These are phyloP conservation scores for Fraxinus velutina DNA, from an alignment of 305 asterid genomes.

Conservation along the genomic window DNA sequence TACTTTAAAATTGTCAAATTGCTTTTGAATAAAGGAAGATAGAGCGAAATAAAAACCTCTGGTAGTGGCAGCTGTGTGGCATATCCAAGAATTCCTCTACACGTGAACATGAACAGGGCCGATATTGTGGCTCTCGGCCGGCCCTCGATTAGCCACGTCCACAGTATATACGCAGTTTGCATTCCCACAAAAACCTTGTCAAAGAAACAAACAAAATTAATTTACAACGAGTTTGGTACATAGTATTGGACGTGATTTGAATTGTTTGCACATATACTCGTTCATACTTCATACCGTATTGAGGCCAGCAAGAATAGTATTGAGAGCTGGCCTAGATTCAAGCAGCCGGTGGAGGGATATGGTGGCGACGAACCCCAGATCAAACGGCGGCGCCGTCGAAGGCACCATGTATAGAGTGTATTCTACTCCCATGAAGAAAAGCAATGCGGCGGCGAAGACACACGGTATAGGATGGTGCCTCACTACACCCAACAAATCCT, in stretches of 20 bases:
- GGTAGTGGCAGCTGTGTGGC: conserved; percentile 88
- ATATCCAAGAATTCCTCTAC: conserved; percentile 89
- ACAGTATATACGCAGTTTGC: conserved; percentile 70
- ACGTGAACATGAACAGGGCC: conserved; percentile 88
- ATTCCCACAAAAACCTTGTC: conserved; percentile 69
- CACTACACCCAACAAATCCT: conserved; percentile 46
- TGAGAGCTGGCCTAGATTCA: conserved; percentile 62
- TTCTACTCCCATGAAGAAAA: conserved; percentile 85
- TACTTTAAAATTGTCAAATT: not conserved
- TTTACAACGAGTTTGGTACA: not conserved
- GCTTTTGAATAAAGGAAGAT: not conserved
- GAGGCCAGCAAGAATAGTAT: conserved; percentile 72
- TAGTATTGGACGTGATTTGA: not conserved
- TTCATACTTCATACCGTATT: conserved; percentile 55
- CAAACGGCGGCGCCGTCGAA: conserved; percentile 63
- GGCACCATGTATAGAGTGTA: conserved; percentile 80
- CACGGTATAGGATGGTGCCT: conserved; percentile 70
- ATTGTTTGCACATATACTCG: not conserved
- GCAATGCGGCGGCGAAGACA: conserved; percentile 48
- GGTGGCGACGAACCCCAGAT: conserved; percentile 79
- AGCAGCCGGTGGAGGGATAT: conserved; percentile 54
- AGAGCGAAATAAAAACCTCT: conserved; percentile 37
- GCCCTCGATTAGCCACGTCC: conserved; percentile 84
- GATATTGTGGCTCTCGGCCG: conserved; percentile 77
- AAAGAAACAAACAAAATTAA: not conserved